phyloP scores from a whole-genome alignment of 2,329 filamentous ascomycete genomes.

The Dryadomyces quercus-mongolicae region DNA sequence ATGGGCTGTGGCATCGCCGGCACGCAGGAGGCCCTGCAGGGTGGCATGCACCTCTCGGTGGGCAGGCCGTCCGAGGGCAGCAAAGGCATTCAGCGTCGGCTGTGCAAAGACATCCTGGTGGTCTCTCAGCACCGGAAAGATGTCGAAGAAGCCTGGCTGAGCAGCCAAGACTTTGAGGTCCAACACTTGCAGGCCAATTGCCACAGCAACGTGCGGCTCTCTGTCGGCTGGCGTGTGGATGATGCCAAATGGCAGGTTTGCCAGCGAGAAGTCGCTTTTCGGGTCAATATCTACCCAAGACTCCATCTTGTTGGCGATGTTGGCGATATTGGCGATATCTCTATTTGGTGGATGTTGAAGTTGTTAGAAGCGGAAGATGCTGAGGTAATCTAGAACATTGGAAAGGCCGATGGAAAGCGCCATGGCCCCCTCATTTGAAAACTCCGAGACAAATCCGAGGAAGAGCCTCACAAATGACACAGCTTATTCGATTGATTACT shows the following conservation, averaged over 20 bases:
- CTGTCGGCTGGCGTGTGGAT: conserved; percentile 40
- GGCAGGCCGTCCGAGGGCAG: conserved; percentile 54
- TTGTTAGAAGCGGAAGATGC: no score
- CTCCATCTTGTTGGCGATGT: background rate
- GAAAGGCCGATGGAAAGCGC: background rate
- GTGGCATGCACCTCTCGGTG: conserved; percentile 58
- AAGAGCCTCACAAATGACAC: no score
- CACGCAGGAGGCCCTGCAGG: conserved; percentile 51
- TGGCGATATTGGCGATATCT: no score
- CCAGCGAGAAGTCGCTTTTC: conserved; percentile 56
- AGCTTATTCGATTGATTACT: no score
- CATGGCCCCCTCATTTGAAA: background rate
- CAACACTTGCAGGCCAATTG: conserved; percentile 55
- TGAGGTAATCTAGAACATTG: no score
- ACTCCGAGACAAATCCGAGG: background rate
- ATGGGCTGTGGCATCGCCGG: conserved; percentile 36
- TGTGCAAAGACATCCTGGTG: conserved; percentile 14
- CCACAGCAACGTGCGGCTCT: conserved; percentile 44
- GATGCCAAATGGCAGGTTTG: conserved; percentile 68
- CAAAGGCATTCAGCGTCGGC: conserved; percentile 40
- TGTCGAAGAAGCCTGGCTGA: conserved; percentile 40
- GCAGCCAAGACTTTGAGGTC: conserved; percentile 52
- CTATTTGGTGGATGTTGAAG: no score
- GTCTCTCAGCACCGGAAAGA: conserved; percentile 13
- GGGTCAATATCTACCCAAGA: conserved; percentile 8